A percentile compares a stretch with the other conserved stretches of the same genome.
Evolutionary conservation across 2,329 filamentous ascomycete genomes (phyloP).

Genomic region (Chalaropsis ovoidea): DNA sequence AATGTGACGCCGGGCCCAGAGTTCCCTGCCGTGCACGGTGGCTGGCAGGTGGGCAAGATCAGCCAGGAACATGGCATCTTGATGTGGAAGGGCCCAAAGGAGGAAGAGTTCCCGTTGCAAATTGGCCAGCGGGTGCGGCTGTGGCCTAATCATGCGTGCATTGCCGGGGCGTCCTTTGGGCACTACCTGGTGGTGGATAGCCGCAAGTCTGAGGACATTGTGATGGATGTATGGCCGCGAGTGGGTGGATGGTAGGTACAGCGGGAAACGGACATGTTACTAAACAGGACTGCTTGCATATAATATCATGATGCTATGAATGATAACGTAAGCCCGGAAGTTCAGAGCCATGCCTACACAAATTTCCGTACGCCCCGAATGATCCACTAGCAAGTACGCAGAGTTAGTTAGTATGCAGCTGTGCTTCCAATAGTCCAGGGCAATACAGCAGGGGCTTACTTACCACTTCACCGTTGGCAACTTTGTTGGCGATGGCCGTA

Average conservation of each 20-base stretch:
- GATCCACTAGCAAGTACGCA: slow-evolving; percentile 9
- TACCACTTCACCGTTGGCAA: slow-evolving; percentile 76
- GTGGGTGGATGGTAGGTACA: slow-evolving; percentile 56
- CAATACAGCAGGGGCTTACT: slow-evolving; percentile 29
- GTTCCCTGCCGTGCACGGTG: slow-evolving; percentile 37
- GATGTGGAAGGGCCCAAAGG: slow-evolving; percentile 44
- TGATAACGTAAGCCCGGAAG: too few species aligned
- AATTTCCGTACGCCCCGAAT: slow-evolving; percentile 4
- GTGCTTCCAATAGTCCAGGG: background rate
- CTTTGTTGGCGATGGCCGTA: slow-evolving; percentile 59
- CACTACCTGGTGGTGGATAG: slow-evolving; percentile 67
- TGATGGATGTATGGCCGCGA: slow-evolving; percentile 66
- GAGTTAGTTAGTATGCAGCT: slow-evolving; percentile 1
- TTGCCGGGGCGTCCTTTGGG: slow-evolving; percentile 59
- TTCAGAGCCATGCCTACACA: background rate
- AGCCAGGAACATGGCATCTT: slow-evolving; percentile 72
- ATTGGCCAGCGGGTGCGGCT: slow-evolving; percentile 59
- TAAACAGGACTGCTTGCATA: background rate
- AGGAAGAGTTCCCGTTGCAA: slow-evolving; percentile 39
- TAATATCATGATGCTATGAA: background rate
- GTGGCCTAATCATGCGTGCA: slow-evolving; percentile 75
- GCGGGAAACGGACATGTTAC: background rate
- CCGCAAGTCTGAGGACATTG: slow-evolving; percentile 42
- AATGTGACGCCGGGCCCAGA: slow-evolving; percentile 34
- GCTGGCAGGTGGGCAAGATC: slow-evolving; percentile 60